A percentile compares a stretch with the other conserved stretches of the same genome.
phyloP scores from a whole-genome alignment of 73 alveolate genomes.

The Symbiodinium pilosum region DNA sequence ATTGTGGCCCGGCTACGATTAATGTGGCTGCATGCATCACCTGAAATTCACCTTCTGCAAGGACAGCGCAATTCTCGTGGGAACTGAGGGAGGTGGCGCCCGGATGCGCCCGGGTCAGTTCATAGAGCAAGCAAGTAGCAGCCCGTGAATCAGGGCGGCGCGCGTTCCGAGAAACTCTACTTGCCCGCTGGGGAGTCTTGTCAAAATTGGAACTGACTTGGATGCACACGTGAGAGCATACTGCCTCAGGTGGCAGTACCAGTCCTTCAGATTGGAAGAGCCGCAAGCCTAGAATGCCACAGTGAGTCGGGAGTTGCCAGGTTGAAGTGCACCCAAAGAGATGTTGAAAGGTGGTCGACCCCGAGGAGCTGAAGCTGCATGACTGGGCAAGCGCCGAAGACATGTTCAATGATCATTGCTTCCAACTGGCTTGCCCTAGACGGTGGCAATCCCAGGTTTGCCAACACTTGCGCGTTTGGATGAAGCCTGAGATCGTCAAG shows the following conservation, averaged over 20 bases:
- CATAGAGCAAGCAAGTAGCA: neutral
- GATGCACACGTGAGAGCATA: neutral
- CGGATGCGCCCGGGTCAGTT: neutral
- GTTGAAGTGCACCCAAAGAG: neutral
- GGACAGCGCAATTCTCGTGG: slow-evolving; percentile 90
- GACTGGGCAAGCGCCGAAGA: slow-evolving; percentile 37
- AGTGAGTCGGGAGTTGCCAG: no score
- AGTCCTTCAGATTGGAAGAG: slow-evolving; percentile 60
- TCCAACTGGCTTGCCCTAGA: no score
- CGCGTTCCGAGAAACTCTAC: slow-evolving; percentile 47
- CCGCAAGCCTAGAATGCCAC: neutral
- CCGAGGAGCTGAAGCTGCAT: slow-evolving; percentile 82
- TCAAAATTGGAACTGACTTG: no score
- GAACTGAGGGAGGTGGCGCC: slow-evolving; percentile 33
- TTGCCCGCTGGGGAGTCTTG: slow-evolving; percentile 58
- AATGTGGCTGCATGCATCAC: neutral
- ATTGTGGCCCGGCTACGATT: slow-evolving; percentile 1
- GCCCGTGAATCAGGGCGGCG: neutral
- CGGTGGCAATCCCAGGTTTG: no score
- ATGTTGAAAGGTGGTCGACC: slow-evolving; percentile 40
- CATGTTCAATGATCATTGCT: no score
- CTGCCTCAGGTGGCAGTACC: slow-evolving; percentile 63
- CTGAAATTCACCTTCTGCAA: neutral
- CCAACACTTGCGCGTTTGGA: slow-evolving; percentile 84
- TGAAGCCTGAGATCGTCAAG: slow-evolving; percentile 77